Conservation (phyloP, 352 stramenopile species). For the Phytophthora lateralis region DNA sequence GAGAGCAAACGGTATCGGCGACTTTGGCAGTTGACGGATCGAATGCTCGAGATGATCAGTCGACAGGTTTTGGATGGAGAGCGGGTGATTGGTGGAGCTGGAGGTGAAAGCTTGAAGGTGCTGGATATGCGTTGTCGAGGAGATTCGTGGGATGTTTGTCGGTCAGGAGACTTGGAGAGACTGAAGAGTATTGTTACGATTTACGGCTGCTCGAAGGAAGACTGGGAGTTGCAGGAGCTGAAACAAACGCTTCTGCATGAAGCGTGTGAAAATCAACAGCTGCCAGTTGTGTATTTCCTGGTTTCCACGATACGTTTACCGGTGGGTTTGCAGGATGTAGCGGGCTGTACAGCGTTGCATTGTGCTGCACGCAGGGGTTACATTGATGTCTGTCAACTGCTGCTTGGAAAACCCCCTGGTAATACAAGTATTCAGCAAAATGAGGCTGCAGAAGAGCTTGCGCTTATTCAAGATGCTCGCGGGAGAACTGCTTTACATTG, state of each 20-base stretch:
- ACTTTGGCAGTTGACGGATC: constrained; percentile 46
- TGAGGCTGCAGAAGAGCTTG: constrained; percentile 29
- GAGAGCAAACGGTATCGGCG: constrained; percentile 35
- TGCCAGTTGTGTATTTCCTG: constrained; percentile 36
- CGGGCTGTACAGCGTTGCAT: constrained; percentile 56
- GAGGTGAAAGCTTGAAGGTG: constrained; percentile 13
- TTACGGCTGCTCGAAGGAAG: constrained; percentile 16
- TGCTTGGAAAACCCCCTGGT: constrained; percentile 28
- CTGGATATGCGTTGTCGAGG: constrained; percentile 52
- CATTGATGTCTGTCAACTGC: constrained; percentile 48
- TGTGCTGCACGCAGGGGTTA: constrained; percentile 47
- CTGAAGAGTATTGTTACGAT: constrained; percentile 42
- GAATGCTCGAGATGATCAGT: constrained; percentile 34
- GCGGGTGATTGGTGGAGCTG: background rate
- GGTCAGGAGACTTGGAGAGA: constrained; percentile 42
- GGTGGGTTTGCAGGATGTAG: constrained; percentile 30
- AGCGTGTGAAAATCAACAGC: constrained; percentile 42
- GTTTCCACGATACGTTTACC: constrained; percentile 23
- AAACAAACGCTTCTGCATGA: constrained; percentile 62
- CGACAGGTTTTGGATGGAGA: constrained; percentile 7
- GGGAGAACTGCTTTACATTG: constrained; percentile 64
- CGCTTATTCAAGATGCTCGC: constrained; percentile 39
- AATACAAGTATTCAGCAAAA: constrained; percentile 6
- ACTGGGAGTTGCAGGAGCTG: constrained; percentile 31
- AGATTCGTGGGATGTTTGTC: constrained; percentile 56